Base-by-base conservation (phyloP, 163 green algal species). In the Coccomyxa subellipsoidea region DNA sequence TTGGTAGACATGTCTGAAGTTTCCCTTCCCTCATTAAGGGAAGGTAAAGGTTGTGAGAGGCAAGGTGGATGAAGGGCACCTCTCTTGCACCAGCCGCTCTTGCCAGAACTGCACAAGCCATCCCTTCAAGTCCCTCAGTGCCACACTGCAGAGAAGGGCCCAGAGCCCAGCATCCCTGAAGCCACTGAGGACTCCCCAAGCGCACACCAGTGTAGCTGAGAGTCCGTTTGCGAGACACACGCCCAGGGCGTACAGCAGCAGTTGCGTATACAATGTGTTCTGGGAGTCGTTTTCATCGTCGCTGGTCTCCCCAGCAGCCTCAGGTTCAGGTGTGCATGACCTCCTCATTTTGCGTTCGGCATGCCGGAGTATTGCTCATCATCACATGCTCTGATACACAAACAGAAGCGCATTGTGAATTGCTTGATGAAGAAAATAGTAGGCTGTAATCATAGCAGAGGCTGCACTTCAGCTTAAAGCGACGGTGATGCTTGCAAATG, bases 161-260 rank as follows among this genome's bases (percentile, higher is more conserved):
- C 89, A 92, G 21, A 92, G 72, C 77, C 90, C 85, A 10, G 83
- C 70, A 77, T 88, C 88, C 0, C 82, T 80, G 59, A 89, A 92
- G 32, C 87, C 85, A 6, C 82, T 75, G 66, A 87, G 77, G n/a
- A 92, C 81, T 34, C 66, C 72, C 78, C 82, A 87, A 8, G 90
- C 66, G 70, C 85, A 83, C 76, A 82, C 90, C 8, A 90, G 53
- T 0, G 87, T 69, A 18, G 87, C 35, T 21, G 71, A 66, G 2
- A 92, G 32, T 25, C 81, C 3, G 0, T 87, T 37, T 7, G 83
- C 85, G 0, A 92, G 73, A 4, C 80, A 80, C 35, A 88, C 90
- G 23, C 83, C 88, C 0, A 71, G 71, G 27, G 83, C 79, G 77
- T 89, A 85, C 25, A 92, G 70, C 4, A 84, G 84, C 39, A 92